Base-by-base conservation (phyloP, 805 yeast genomes). In the Kodamaea neixiangensis region DNA sequence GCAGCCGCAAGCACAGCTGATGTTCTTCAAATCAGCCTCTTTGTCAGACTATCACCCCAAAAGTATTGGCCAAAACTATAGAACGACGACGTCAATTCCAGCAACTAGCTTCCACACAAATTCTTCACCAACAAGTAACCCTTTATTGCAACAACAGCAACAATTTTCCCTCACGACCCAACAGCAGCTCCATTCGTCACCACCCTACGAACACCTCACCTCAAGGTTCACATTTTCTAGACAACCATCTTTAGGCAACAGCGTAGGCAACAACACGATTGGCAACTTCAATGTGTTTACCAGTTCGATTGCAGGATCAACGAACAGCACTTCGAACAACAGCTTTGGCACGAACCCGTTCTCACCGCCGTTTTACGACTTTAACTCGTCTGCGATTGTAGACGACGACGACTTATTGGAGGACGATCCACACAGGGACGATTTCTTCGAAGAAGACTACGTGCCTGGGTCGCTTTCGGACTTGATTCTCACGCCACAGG, bases 381-480 rank as follows among this genome's bases (percentile, higher is more conserved):
- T 43, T 22, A 48, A 46, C 37, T 58, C 56, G 19, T 62, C 64
- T 11, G 67, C 72, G 2, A 52, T 64, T 17, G 60, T 49, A n/a
- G 79, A 75, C 42, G 81, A 77, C 42, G 77, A 64, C 33, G 62
- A 58, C 17, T 46, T 43, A 11, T 33, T 47, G 21, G 56, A 57
- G 1, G 69, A 60, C 45, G 76, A 64, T 5, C 44, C 47, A 13
- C 44, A 46, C 13, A 44, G 7, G 29, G 17, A 37, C 15, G 60
- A 52, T 18, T 54, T 76, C 5, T 79, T 71, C 62, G 88, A 80
- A 44, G 92, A 88, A 56, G 96, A 88, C 62, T 87, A 82, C 58
- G 87, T 91, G 3, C 97, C 97, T 1, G 83, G 86, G 5, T 81
- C 92, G 22, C 69, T 91, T 35, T 80, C 85, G n/a, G 96, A 89